Base-by-base conservation (phyloP, 179 eudicot genomes). In the Amaranthus tricolor region DNA sequence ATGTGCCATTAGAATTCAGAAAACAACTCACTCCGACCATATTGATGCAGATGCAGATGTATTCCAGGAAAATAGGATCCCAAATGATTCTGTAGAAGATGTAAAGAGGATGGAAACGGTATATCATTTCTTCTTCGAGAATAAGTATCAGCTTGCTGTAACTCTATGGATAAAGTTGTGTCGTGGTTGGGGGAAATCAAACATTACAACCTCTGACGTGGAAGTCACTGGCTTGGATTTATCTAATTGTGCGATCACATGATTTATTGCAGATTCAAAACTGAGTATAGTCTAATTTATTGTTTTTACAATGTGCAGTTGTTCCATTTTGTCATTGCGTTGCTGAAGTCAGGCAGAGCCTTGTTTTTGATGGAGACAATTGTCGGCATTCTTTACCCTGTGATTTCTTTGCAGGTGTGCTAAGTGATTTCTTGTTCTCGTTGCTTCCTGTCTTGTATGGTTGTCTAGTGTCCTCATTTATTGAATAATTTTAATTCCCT, bases 101-200 rank as follows among this genome's bases (percentile, higher is more conserved):
- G 83, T 91, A 56, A 93, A 91, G 77, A 93, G 99, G 99, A 90
- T 96, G 97, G 99, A 96, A 86, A 93, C 99, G 94, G 99, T 96
- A 93, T 16, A 51, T 50, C 62, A 55, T 9, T 68, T 49, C 21
- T 72, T 51, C 62, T 8, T 15, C 3, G 65, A 17, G 13, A 17
- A 54, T 60, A 21, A 7, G 12, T 60, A 19, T 7, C 40, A 49
- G 13, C 55, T 50, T 62, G 17, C 43, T 24, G 19, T 52, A 51
- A 20, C 21, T 56, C 44, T 16, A 5, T 45, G 43, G 45, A 19
- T 73, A 60, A 21, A 54, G 2, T 19, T 74, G 47, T 40, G 13
- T 40, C 9, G 21, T 45, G 71, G 66, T 21, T 52, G 53, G 65
- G 68, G 12, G 11, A 62, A 50, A 14, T 61, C 7, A 31, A 61